Conservation (phyloP, 257 asterid genomes). For the Solanum lignicaule region DNA sequence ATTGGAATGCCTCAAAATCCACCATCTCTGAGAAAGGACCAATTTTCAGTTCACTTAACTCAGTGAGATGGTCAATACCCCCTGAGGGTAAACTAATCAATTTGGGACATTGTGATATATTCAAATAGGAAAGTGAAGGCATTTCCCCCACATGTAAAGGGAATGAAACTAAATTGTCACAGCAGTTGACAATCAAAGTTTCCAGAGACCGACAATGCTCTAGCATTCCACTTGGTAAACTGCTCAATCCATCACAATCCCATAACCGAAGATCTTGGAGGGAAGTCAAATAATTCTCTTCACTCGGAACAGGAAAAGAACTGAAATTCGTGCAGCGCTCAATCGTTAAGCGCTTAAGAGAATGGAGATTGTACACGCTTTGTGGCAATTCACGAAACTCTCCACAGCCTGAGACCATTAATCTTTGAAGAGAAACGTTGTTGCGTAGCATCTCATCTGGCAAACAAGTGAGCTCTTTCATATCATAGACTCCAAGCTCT, state of each 20-base stretch:
- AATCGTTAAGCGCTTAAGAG: too few relatives aligned
- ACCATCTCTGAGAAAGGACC: conserved; percentile 2
- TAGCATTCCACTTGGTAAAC: conserved; percentile 7
- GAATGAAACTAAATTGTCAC: background rate
- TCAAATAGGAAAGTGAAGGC: background rate
- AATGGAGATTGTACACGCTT: too few relatives aligned
- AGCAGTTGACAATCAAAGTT: fast-evolving
- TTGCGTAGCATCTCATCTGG: too few relatives aligned
- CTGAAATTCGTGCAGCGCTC: fast-evolving
- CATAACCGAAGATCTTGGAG: fast-evolving
- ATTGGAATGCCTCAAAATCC: background rate
- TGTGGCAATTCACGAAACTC: too few relatives aligned
- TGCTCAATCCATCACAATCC: background rate
- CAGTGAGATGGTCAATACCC: background rate
- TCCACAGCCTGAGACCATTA: fast-evolving
- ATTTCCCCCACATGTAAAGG: background rate
- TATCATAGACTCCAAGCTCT: too few relatives aligned
- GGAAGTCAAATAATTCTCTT: background rate
- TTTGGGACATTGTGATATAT: background rate
- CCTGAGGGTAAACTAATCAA: background rate
- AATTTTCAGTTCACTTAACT: fast-evolving
- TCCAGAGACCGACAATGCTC: background rate
- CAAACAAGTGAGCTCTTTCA: too few relatives aligned
- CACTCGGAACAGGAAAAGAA: background rate
- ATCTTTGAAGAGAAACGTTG: fast-evolving